Percentiles rank a stretch among this genome's conserved stretches.
Conservation (phyloP, 306 rosid genomes). For the Oemleria cerasiformis region DNA sequence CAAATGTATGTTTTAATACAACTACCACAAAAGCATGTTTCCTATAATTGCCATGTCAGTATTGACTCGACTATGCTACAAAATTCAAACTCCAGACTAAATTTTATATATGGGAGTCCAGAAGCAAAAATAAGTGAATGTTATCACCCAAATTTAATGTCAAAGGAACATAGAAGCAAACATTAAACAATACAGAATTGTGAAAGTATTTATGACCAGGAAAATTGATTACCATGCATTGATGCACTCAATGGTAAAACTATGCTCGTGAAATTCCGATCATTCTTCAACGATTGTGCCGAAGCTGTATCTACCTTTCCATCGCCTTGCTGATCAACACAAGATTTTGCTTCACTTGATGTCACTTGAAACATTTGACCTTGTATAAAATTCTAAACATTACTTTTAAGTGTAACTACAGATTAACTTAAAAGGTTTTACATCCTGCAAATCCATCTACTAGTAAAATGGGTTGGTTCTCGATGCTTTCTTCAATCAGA, state of each 20-base stretch:
- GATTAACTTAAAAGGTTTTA: slow-evolving; percentile 28
- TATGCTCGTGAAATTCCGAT: slow-evolving; percentile 33
- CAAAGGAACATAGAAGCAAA: not conserved
- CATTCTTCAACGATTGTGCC: slow-evolving; percentile 33
- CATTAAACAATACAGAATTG: not conserved
- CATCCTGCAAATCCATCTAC: slow-evolving; percentile 43
- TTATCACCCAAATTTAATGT: not conserved
- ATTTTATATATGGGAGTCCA: not conserved
- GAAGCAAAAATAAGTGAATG: slow-evolving; percentile 15
- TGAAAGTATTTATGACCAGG: slow-evolving; percentile 2
- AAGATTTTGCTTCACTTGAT: slow-evolving; percentile 33
- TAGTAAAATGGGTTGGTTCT: slow-evolving; percentile 15
- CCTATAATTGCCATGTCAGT: not conserved
- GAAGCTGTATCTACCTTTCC: slow-evolving; percentile 35
- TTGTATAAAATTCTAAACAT: slow-evolving; percentile 37
- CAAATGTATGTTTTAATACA: not conserved
- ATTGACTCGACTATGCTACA: not conserved
- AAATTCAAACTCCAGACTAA: not conserved
- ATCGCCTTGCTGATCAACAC: slow-evolving; percentile 25
- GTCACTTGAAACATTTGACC: slow-evolving; percentile 35
- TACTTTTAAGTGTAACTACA: slow-evolving; percentile 35
- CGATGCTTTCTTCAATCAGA: not conserved
- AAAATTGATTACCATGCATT: slow-evolving; percentile 39
- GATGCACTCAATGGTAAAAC: slow-evolving; percentile 33
- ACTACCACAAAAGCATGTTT: not conserved